phyloP scores from a whole-genome alignment of 805 yeast genomes.

The Metschnikowia lachancei region DNA sequence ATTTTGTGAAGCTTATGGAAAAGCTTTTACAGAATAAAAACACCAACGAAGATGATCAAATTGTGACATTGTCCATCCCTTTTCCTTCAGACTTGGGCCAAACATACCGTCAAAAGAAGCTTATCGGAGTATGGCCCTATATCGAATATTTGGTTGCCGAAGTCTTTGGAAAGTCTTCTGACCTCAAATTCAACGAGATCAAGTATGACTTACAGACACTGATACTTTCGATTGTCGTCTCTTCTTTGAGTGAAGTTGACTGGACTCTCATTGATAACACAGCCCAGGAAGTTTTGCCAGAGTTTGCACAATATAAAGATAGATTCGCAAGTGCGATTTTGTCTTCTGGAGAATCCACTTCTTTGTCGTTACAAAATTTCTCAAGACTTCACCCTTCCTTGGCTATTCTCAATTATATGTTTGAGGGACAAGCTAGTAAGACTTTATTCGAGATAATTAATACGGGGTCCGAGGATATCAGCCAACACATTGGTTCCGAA shows the following conservation, averaged over 20 bases:
- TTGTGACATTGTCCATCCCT: slow-evolving; percentile 28
- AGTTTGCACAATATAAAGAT: slow-evolving; percentile 20
- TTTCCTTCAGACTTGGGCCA: slow-evolving; percentile 66
- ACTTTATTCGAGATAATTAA: slow-evolving; percentile 56
- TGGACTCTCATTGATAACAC: slow-evolving; percentile 50
- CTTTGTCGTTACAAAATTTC: slow-evolving; percentile 23
- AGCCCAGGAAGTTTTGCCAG: slow-evolving; percentile 44
- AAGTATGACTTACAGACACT: slow-evolving; percentile 49
- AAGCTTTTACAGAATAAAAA: slow-evolving; percentile 33
- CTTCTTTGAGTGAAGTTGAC: slow-evolving; percentile 34
- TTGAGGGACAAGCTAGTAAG: slow-evolving; percentile 54
- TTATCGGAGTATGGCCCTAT: slow-evolving; percentile 75
- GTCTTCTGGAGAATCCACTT: slow-evolving; percentile 14
- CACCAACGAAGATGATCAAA: slow-evolving; percentile 21
- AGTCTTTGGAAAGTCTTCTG: slow-evolving; percentile 54
- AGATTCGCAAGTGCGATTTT: slow-evolving; percentile 24
- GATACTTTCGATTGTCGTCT: slow-evolving; percentile 51
- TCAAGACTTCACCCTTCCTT: slow-evolving; percentile 71
- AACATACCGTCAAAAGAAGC: slow-evolving; percentile 46
- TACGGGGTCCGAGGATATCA: slow-evolving; percentile 57
- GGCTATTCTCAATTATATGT: slow-evolving; percentile 58
- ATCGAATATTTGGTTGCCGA: slow-evolving; percentile 68
- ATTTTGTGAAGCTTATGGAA: slow-evolving; percentile 57
- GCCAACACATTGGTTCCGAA: slow-evolving; percentile 39
- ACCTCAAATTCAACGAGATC: slow-evolving; percentile 33